Percentiles rank a stretch among this genome's conserved stretches.
Conservation (phyloP, 345 rosid species). For the Ricinus communis region DNA sequence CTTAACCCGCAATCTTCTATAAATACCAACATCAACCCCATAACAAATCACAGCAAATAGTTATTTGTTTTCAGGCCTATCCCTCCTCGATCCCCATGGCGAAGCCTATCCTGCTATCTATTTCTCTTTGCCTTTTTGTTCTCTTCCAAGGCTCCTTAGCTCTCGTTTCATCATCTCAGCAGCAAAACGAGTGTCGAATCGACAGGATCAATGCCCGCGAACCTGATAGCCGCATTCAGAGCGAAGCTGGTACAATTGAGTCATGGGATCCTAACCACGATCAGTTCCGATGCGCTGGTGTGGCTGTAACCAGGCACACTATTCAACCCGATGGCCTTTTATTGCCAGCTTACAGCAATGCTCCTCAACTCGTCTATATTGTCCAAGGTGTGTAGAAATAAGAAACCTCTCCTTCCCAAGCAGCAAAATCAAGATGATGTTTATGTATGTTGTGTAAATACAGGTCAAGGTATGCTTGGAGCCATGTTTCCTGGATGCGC, state of each 20-base stretch:
- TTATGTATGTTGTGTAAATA: neutral
- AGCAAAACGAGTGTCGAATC: conserved; percentile 48
- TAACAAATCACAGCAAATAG: neutral
- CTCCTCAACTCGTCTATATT: conserved; percentile 50
- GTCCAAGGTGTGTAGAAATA: conserved; percentile 36
- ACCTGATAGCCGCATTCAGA: conserved; percentile 43
- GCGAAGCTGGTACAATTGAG: conserved; percentile 59
- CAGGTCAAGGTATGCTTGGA: conserved; percentile 52
- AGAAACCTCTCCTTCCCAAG: too few relatives aligned
- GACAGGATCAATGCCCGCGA: conserved; percentile 48
- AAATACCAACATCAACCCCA: conserved; percentile 18
- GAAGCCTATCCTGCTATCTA: conserved; percentile 32
- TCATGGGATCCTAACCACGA: conserved; percentile 53
- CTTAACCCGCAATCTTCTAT: conserved; percentile 13
- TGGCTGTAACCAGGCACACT: conserved; percentile 39
- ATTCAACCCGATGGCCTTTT: conserved; percentile 56
- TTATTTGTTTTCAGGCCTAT: too few relatives aligned
- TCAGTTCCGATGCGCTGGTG: conserved; percentile 63
- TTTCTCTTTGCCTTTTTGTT: conserved; percentile 41
- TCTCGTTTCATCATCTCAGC: conserved; percentile 11
- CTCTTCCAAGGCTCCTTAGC: conserved; percentile 45
- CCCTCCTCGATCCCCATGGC: conserved; percentile 18
- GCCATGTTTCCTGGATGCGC: conserved; percentile 59
- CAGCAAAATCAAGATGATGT: too few relatives aligned
- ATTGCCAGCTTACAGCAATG: conserved; percentile 45